Evolutionary conservation across 495 filamentous ascomycete genomes (phyloP).

Genomic region (Penicillium bovifimosum): DNA sequence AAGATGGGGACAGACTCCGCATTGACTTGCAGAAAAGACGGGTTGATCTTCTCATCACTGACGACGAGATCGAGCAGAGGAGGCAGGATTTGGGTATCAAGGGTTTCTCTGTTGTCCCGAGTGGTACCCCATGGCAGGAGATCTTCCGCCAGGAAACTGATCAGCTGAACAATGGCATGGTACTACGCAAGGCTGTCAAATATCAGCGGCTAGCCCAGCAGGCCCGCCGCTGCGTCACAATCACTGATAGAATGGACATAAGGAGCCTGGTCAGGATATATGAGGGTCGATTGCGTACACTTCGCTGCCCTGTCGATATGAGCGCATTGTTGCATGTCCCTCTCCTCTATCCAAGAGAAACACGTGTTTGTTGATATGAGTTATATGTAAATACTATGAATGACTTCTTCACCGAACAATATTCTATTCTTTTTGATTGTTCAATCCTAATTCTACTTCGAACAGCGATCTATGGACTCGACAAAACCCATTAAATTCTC

Average conservation of each 20-base stretch:
- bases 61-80: conserved; percentile 60
- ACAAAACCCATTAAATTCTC: no score
- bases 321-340: no score
- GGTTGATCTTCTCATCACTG: conserved; percentile 48
- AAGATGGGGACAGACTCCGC: conserved; percentile 49
- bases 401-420: no score
- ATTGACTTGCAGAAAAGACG: conserved; percentile 51
- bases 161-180: conserved; percentile 50
- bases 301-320: no score
- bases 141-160: conserved; percentile 46
- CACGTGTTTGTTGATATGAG: no score
- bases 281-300: no score
- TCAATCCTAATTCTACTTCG: no score
- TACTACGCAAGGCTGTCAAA: conserved; percentile 44
- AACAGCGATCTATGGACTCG: no score
- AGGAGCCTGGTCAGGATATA: no score
- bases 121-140: conserved; percentile 46
- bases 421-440: no score
- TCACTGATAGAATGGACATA: conserved; percentile 33
- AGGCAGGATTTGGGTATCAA: conserved; percentile 42
- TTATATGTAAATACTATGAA: no score
- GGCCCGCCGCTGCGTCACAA: conserved; percentile 44
- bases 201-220: conserved; percentile 49
- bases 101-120: conserved; percentile 23
- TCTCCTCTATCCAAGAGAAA: no score